A percentile compares a stretch with the other conserved stretches of the same genome.
Evolutionary conservation across 2,329 filamentous ascomycete species (phyloP).

Genomic region (Plenodomus biglobosus): DNA sequence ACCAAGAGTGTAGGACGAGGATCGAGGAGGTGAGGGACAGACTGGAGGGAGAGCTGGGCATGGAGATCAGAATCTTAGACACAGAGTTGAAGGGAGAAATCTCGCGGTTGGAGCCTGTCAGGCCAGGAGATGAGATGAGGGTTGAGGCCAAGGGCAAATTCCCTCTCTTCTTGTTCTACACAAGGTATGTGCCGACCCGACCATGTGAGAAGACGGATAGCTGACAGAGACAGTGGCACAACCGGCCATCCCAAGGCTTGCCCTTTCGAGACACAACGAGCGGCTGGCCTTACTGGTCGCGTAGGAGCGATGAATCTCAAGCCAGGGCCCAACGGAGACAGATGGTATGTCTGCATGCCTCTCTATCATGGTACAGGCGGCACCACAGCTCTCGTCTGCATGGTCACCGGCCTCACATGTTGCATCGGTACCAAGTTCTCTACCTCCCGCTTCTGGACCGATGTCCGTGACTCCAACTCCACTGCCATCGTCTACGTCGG

Average conservation of each 20-base stretch:
- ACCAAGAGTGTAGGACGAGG: conserved; percentile 55
- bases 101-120: conserved; percentile 50
- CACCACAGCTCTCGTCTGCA: conserved; percentile 58
- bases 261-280: conserved; percentile 57
- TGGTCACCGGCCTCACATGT: conserved; percentile 59
- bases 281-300: conserved; percentile 46
- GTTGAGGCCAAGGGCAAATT: conserved; percentile 54
- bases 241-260: conserved; percentile 76
- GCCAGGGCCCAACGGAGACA: conserved; percentile 52
- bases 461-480: conserved; percentile 66
- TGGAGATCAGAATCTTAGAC: conserved; percentile 59
- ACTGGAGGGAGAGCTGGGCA: conserved; percentile 59
- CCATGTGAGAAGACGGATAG: neutral
- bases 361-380: conserved; percentile 75
- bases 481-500: conserved; percentile 78
- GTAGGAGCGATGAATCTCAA: conserved; percentile 41
- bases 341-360: conserved; percentile 77
- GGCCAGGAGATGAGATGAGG: conserved; percentile 60
- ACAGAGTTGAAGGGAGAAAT: conserved; percentile 52
- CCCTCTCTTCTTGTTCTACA: conserved; percentile 70
- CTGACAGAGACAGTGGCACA: conserved; percentile 59
- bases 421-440: conserved; percentile 70
- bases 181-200: conserved; percentile 49
- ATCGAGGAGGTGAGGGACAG: conserved; percentile 55
- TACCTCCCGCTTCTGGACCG: conserved; percentile 69